Conservation (phyloP, 371 early-diverging fungal genomes). For the Rhizopus delemar region DNA sequence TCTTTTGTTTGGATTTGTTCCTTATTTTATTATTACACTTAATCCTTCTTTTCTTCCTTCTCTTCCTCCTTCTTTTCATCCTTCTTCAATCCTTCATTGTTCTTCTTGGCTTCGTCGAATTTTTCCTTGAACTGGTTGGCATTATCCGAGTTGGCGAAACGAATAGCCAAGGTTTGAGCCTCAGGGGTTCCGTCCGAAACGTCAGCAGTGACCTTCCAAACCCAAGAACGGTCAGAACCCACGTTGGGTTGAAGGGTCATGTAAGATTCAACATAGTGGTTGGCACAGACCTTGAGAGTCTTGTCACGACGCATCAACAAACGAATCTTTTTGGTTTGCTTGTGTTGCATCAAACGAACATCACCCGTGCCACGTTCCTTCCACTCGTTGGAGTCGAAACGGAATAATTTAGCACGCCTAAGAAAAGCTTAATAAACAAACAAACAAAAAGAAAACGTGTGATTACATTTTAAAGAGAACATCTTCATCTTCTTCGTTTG, state of each 20-base stretch:
- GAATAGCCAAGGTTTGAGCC: slow-evolving; percentile 90
- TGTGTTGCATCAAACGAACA: slow-evolving; percentile 91
- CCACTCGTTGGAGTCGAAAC: slow-evolving; percentile 95
- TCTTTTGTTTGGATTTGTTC: not conserved
- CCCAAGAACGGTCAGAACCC: slow-evolving; percentile 98
- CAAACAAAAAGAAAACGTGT: not conserved
- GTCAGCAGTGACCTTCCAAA: slow-evolving; percentile 89
- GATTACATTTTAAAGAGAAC: slow-evolving; percentile 90
- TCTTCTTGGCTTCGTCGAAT: slow-evolving; percentile 50
- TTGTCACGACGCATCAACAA: slow-evolving; percentile 97
- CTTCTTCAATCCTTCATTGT: slow-evolving; percentile 34
- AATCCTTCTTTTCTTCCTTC: slow-evolving; percentile 22
- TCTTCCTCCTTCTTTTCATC: slow-evolving; percentile 29
- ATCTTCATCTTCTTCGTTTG: slow-evolving; percentile 94
- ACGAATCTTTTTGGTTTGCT: slow-evolving; percentile 83
- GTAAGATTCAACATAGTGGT: slow-evolving; percentile 90
- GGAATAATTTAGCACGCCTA: slow-evolving; percentile 98
- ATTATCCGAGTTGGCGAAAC: slow-evolving; percentile 93
- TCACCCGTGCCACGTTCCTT: slow-evolving; percentile 99
- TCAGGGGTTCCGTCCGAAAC: slow-evolving; percentile 85
- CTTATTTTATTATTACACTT: not conserved
- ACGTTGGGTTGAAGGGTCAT: slow-evolving; percentile 91
- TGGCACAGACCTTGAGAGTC: slow-evolving; percentile 97
- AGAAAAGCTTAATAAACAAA: not conserved
- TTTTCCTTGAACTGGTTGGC: slow-evolving; percentile 57